These are phyloP conservation scores for Dendrocalamus sinicus DNA, from an alignment of 176 grass and related monocot genomes.

Conservation along the genomic window DNA sequence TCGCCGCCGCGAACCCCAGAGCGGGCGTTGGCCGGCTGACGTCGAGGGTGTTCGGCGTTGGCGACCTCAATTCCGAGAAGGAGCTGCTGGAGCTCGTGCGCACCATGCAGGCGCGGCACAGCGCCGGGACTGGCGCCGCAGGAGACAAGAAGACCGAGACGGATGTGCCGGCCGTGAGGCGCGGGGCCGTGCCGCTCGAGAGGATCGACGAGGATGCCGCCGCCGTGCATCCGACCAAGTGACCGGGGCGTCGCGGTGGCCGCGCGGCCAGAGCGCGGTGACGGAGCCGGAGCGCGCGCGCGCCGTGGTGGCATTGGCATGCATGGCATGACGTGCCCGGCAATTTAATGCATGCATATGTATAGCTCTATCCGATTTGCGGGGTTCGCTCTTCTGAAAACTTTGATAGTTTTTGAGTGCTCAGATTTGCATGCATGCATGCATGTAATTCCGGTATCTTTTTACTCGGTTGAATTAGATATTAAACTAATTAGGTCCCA, in stretches of 20 bases:
- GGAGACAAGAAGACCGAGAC: not conserved
- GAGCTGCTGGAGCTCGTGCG: constrained; percentile 30
- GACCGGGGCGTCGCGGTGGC: not conserved
- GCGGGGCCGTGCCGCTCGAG: not conserved
- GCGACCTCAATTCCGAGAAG: not conserved
- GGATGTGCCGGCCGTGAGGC: not conserved
- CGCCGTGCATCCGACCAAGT: not conserved
- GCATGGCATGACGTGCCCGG: not conserved
- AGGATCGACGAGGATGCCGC: constrained; percentile 14
- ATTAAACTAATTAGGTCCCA: too few relatives aligned
- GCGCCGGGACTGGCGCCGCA: not conserved
- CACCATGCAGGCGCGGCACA: constrained; percentile 2
- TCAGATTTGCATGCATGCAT: not conserved
- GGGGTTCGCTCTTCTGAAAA: not conserved
- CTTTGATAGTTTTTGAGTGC: not conserved
- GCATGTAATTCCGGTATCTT: not conserved
- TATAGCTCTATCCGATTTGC: not conserved
- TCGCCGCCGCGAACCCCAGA: constrained; percentile 36
- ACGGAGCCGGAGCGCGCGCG: not conserved
- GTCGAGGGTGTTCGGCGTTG: constrained; percentile 33
- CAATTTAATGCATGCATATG: not conserved
- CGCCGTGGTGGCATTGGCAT: not conserved
- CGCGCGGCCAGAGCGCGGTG: not conserved
- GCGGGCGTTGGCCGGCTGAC: constrained; percentile 22
- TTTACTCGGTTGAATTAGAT: not conserved